phyloP scores from a whole-genome alignment of 768 basidiomycete species.

The Rhodocollybia butyracea region DNA sequence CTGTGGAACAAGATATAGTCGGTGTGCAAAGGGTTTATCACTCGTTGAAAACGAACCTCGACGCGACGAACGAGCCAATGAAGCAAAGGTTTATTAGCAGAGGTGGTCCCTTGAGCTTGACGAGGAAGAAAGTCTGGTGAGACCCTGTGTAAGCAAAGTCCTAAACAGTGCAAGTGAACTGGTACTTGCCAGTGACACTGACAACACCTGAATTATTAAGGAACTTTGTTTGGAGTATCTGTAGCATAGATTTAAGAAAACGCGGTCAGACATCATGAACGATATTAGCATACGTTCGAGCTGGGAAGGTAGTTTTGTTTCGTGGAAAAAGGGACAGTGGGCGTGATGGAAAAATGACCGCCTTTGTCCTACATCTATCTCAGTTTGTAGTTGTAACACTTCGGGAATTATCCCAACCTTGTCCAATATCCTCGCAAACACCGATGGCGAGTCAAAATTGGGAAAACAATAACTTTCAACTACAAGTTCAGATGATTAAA shows the following conservation, averaged over 20 bases:
- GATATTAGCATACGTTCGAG: conserved; percentile 56
- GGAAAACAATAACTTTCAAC: conserved; percentile 94
- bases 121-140: conserved; percentile 76
- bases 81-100: conserved; percentile 58
- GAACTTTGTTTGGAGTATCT: conserved; percentile 90
- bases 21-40: not conserved
- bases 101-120: conserved; percentile 28
- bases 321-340: conserved; percentile 61
- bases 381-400: not conserved
- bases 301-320: conserved; percentile 84
- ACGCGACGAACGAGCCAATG: conserved; percentile 85
- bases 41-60: conserved; percentile 45
- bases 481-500: conserved; percentile 21
- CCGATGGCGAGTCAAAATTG: conserved; percentile 89
- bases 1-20: conserved; percentile 25
- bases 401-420: conserved; percentile 48
- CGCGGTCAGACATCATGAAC: conserved; percentile 16
- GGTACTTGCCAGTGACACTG: conserved; percentile 63
- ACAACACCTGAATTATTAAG: conserved; percentile 87
- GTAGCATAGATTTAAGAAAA: conserved; percentile 11
- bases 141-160: not conserved
- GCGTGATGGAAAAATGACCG: conserved; percentile 89
- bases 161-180: not conserved
- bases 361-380: conserved; percentile 40
- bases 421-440: conserved; percentile 88